phyloP scores from a whole-genome alignment of 192 early-diverging fungal species.

The Coemansia aciculifera region DNA sequence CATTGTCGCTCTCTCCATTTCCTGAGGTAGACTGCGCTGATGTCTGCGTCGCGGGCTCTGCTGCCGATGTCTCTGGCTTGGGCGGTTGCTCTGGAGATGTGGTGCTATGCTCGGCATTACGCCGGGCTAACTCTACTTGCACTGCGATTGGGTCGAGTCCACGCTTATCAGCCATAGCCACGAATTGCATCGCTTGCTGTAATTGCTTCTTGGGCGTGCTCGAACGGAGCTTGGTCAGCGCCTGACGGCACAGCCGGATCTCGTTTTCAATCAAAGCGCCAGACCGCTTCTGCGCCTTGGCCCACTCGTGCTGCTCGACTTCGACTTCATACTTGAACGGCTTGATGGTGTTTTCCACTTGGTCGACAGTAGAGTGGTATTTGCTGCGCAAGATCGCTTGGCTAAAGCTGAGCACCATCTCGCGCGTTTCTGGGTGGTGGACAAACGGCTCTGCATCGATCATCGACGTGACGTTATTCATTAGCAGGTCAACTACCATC shows the following conservation, averaged over 20 bases:
- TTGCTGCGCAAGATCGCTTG: conserved; percentile 84
- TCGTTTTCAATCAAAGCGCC: conserved; percentile 75
- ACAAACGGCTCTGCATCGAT: conserved; percentile 82
- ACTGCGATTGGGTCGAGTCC: conserved; percentile 38
- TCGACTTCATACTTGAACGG: conserved; percentile 99
- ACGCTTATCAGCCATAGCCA: conserved; percentile 71
- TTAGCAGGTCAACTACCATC: conserved; percentile 85
- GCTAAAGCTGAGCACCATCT: conserved; percentile 79
- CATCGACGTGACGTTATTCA: conserved; percentile 77
- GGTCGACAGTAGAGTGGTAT: conserved; percentile 88
- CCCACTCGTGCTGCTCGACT: conserved; percentile 88
- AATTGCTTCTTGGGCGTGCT: conserved; percentile 78
- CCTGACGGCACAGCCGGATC: conserved; percentile 72
- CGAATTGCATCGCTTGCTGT: conserved; percentile 78
- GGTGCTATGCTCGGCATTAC: conserved; percentile 28
- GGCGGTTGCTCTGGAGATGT: neutral
- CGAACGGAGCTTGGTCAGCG: conserved; percentile 70
- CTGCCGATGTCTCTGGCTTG: conserved; percentile 4
- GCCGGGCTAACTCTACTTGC: conserved; percentile 38
- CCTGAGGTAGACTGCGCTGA: neutral
- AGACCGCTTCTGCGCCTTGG: conserved; percentile 82
- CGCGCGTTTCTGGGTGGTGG: conserved; percentile 78
- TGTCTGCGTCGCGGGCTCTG: neutral
- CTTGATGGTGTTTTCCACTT: conserved; percentile 99
- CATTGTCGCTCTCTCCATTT: neutral